These are phyloP conservation scores for Ogataea saltuana DNA, from an alignment of 805 yeast genomes.

Conservation along the genomic window DNA sequence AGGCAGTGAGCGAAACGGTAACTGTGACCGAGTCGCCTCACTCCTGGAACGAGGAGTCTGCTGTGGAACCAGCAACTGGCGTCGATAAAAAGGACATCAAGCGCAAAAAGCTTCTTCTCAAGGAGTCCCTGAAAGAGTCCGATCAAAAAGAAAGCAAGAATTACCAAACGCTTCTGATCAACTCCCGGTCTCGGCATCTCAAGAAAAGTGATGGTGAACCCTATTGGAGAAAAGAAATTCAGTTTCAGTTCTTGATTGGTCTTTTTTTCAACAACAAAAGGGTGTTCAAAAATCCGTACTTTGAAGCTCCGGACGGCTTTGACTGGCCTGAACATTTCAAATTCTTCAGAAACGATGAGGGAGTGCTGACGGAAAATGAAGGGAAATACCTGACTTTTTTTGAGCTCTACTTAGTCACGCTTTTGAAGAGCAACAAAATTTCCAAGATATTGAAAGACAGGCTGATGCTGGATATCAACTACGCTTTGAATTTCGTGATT, in stretches of 20 bases:
- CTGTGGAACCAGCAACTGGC: background rate
- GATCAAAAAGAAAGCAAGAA: constrained; percentile 25
- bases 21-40: background rate
- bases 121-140: constrained; percentile 14
- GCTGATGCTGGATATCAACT: constrained; percentile 56
- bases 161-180: constrained; percentile 32
- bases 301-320: constrained; percentile 35
- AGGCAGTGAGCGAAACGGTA: too few species aligned
- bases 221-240: constrained; percentile 84
- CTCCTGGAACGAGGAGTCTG: constrained; percentile 2
- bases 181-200: constrained; percentile 52
- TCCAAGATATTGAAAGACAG: constrained; percentile 83
- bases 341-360: constrained; percentile 25
- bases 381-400: constrained; percentile 69
- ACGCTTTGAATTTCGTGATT: constrained; percentile 37
- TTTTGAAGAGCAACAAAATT: constrained; percentile 80
- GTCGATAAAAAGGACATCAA: constrained; percentile 15
- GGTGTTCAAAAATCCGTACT: constrained; percentile 68
- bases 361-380: constrained; percentile 23
- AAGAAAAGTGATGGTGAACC: constrained; percentile 94
- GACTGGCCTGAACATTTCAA: constrained; percentile 40
- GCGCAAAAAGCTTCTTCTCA: constrained; percentile 13
- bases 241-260: constrained; percentile 68
- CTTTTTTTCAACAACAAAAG: constrained; percentile 62
- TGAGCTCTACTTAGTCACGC: constrained; percentile 76